Evolutionary conservation across 306 rosid species (phyloP), one percentile per base, ranked within the genome.

Genomic region (Dalbergia oliveri): DNA sequence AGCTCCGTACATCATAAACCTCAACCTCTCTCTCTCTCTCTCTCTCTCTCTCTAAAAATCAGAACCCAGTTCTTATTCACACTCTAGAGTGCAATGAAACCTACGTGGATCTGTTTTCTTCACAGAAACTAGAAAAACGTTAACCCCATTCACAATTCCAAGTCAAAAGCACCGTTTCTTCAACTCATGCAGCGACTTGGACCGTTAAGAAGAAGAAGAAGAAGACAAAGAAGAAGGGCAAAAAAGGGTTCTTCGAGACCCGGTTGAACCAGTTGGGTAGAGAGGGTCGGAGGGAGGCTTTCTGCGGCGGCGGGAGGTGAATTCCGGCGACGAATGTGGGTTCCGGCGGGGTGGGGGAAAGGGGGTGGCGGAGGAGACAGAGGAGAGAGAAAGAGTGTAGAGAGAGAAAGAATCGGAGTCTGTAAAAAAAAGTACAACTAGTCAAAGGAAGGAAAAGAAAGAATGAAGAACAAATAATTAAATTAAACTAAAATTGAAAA

Each of bases 1-100:
- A 86, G 91, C 87, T 77, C 97, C 96, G 99, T 89, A 93, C 99
- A 95, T 95, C 92, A 87, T 95, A 93, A 83, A 88, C 82, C 65
- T 87, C 85, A 63, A 77, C 89, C 88, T 51, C 77, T 43, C 69
- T 71, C 79, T 56, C 84, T 53, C 67, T 58, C 26, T 60, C 57
- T 83, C 16, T 71, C 26, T 65, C 43, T 41, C 75, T 78, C 82
- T 58, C 86, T 71, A 41, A 76, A 84, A 77, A 56, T 9, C 78
- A 76, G 85, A 78, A 82, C 81, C 79, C 75, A 73, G 59, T 79
- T 79, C 67, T 79, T 75, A 67, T 61, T 72, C 69, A 4, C 75
- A 60, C 76, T 85, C 67, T 71, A 68, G 39, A 84, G 70, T 34
- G 79, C 78, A 14, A 51, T 72, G 64, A 66, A 69, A 66, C 72